Conservation (phyloP, 805 yeast genomes). For the Saccharomycodes ludwigii region DNA sequence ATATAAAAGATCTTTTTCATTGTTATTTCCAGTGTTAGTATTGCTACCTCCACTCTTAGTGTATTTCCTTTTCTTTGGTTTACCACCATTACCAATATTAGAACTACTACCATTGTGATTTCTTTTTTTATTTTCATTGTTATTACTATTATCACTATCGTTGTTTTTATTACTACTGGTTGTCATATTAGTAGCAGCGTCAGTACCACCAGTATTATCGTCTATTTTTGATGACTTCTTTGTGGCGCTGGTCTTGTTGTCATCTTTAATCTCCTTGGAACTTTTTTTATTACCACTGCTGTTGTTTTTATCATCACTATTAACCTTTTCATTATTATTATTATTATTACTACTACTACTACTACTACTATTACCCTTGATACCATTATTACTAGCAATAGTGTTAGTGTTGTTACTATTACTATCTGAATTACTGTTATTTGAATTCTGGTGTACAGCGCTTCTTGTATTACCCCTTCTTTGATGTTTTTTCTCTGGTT, state of each 20-base stretch:
- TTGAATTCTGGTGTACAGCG: not conserved
- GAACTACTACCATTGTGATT: conserved; percentile 13
- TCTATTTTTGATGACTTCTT: conserved; percentile 27
- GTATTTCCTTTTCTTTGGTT: conserved; percentile 7
- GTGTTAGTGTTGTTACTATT: conserved; percentile 12
- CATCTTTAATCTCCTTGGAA: conserved; percentile 80
- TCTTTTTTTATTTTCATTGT: conserved; percentile 2
- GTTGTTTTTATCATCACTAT: conserved; percentile 4
- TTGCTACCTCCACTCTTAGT: conserved; percentile 5
- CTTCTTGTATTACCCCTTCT: conserved; percentile 1
- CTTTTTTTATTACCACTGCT: conserved; percentile 56
- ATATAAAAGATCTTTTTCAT: conserved; percentile 62
- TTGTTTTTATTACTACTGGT: not conserved
- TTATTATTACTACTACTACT: conserved; percentile 7
- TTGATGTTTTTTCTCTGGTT: conserved; percentile 2
- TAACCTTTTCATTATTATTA: conserved; percentile 3
- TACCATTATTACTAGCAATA: conserved; percentile 5
- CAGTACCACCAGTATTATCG: conserved; percentile 6
- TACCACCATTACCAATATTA: conserved; percentile 15
- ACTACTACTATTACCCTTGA: conserved; percentile 6
- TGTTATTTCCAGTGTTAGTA: conserved; percentile 5
- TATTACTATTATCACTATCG: not conserved
- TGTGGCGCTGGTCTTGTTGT: conserved; percentile 90
- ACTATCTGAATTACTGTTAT: not conserved
- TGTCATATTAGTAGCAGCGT: conserved; percentile 1